Evolutionary conservation across 345 rosid genomes (phyloP).

Genomic region (Moricandia moricandioides): DNA sequence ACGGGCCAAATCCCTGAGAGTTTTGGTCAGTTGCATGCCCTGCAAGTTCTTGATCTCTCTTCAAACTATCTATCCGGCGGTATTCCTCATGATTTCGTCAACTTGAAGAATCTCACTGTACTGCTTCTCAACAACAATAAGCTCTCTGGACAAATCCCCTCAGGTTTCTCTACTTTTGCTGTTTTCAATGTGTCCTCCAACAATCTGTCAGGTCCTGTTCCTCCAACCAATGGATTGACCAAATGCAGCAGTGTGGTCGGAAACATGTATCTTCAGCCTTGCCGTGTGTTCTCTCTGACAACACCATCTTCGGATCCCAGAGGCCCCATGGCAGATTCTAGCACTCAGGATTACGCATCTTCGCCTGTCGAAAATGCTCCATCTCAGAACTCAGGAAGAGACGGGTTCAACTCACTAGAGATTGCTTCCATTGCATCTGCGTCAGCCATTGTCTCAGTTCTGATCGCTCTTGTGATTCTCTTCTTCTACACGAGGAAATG

Average conservation of each 20-base stretch:
- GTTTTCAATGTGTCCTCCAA: constrained; percentile 48
- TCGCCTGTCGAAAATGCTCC: constrained; percentile 36
- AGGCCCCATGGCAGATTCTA: constrained; percentile 32
- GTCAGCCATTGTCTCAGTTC: constrained; percentile 58
- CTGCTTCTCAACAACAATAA: constrained; percentile 50
- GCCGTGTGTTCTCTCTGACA: constrained; percentile 45
- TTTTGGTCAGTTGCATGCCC: constrained; percentile 36
- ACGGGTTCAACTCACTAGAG: constrained; percentile 49
- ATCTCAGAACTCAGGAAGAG: constrained; percentile 1
- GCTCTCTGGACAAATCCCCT: constrained; percentile 49
- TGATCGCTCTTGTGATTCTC: constrained; percentile 47
- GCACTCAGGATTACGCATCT: constrained; percentile 28
- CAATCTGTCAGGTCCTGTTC: constrained; percentile 49
- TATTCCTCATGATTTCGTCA: constrained; percentile 44
- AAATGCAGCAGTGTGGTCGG: constrained; percentile 43
- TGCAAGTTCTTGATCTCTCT: constrained; percentile 41
- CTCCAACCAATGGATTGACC: constrained; percentile 38
- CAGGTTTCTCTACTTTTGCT: constrained; percentile 40
- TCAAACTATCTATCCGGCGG: constrained; percentile 42
- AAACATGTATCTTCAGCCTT: constrained; percentile 51
- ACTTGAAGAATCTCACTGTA: constrained; percentile 45
- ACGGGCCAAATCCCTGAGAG: constrained; percentile 47
- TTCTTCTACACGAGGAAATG: constrained; percentile 57
- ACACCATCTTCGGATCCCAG: constrained; percentile 41
- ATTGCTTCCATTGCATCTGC: constrained; percentile 63